Evolutionary conservation across 768 basidiomycete species (phyloP).

Genomic region (Lenzites betulinus): DNA sequence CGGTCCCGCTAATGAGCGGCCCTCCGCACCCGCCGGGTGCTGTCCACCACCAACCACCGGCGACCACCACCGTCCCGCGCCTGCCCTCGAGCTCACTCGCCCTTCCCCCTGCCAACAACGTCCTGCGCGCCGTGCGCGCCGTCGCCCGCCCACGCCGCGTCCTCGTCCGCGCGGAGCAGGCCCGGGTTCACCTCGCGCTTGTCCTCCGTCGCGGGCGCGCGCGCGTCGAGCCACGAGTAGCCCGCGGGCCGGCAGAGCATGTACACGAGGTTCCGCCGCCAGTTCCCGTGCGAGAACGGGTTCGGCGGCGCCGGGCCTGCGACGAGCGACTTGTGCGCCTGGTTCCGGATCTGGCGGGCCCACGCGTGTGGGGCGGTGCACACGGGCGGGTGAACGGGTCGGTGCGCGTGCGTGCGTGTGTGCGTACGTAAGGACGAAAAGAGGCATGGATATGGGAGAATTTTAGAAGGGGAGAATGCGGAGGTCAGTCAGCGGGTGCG

Average conservation of each 20-base stretch:
- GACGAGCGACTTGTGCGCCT: conserved; percentile 72
- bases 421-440: no score
- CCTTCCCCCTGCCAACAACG: conserved; percentile 15
- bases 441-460: no score
- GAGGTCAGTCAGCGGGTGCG: conserved; percentile 3
- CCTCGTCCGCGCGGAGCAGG: conserved; percentile 34
- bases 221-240: conserved; percentile 75
- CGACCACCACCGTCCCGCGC: background rate
- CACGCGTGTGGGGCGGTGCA: background rate
- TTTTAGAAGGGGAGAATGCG: background rate
- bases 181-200: conserved; percentile 77
- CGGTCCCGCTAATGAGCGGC: background rate
- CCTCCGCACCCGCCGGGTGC: no score
- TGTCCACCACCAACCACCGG: no score
- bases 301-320: conserved; percentile 73
- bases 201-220: conserved; percentile 66
- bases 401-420: background rate
- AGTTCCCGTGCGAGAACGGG: conserved; percentile 82
- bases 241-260: conserved; percentile 81
- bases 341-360: conserved; percentile 70
- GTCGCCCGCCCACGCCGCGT: conserved; percentile 17
- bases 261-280: conserved; percentile 71
- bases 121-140: conserved; percentile 22
- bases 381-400: no score
- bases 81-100: conserved; percentile 1